Percentiles rank a stretch among this genome's conserved stretches.
Conservation (phyloP, 2,329 filamentous ascomycete species). For the Tolypocladium ophioglossoides region DNA sequence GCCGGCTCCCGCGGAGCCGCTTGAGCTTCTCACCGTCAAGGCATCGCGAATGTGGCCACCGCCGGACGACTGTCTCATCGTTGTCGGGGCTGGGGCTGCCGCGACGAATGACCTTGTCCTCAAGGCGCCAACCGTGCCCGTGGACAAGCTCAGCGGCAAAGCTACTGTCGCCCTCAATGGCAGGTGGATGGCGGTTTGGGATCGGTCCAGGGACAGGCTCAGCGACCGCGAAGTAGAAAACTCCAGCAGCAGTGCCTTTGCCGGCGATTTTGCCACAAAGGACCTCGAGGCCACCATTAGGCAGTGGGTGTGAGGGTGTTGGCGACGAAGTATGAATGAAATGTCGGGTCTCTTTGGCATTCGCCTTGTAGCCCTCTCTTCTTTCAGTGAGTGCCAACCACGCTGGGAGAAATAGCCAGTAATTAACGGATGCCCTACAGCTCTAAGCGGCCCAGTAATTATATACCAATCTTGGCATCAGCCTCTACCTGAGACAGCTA, state of each 20-base stretch:
- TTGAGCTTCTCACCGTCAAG: constrained; percentile 21
- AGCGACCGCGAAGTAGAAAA: constrained; percentile 5
- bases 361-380: too few relatives aligned
- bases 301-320: not conserved
- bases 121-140: constrained; percentile 18
- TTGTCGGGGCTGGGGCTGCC: constrained; percentile 23
- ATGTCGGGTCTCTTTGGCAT: too few relatives aligned
- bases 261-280: constrained; percentile 5
- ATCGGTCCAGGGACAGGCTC: constrained; percentile 9
- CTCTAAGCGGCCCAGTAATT: too few relatives aligned
- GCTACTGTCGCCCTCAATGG: constrained; percentile 21
- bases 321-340: not conserved
- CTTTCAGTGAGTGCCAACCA: too few relatives aligned
- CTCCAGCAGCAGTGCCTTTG: constrained; percentile 2
- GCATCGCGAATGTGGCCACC: constrained; percentile 25
- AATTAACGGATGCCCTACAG: too few relatives aligned
- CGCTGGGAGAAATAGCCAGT: too few relatives aligned
- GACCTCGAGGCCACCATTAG: constrained; percentile 4
- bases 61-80: constrained; percentile 18
- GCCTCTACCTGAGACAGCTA: too few relatives aligned
- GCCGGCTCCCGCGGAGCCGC: constrained; percentile 13
- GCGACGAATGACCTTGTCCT: constrained; percentile 21
- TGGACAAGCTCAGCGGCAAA: constrained; percentile 18
- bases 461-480: too few relatives aligned
- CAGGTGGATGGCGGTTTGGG: constrained; percentile 26